phyloP scores from a whole-genome alignment of 495 filamentous ascomycete genomes.

The Bacidia gigantensis region DNA sequence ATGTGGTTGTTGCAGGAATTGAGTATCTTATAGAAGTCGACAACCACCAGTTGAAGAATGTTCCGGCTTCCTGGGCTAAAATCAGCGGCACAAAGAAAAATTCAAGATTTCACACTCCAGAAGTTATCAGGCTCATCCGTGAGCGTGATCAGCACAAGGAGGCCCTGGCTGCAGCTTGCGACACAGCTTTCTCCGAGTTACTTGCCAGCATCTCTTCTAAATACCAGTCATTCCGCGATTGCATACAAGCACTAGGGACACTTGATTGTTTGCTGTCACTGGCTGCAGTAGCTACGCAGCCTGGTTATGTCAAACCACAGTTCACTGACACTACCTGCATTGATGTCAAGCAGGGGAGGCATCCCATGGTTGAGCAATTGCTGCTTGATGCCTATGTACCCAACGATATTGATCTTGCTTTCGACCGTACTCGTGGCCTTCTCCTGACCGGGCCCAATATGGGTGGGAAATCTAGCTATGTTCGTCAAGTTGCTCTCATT shows the following conservation, averaged over 20 bases:
- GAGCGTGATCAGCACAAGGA: conserved; percentile 95
- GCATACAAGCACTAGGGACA: conserved; percentile 69
- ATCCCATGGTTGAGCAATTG: conserved; percentile 93
- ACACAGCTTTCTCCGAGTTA: conserved; percentile 61
- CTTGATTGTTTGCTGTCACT: conserved; percentile 86
- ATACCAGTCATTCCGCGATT: conserved; percentile 83
- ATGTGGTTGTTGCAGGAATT: conserved; percentile 72
- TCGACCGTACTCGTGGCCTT: conserved; percentile 53
- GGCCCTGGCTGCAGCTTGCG: conserved; percentile 79
- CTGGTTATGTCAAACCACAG: conserved; percentile 78
- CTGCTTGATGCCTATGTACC: conserved; percentile 82
- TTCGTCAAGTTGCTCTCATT: conserved; percentile 81
- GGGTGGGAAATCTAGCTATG: conserved; percentile 94
- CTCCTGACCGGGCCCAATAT: conserved; percentile 96
- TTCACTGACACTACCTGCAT: conserved; percentile 61
- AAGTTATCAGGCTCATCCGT: conserved; percentile 65
- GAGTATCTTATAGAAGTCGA: conserved; percentile 90
- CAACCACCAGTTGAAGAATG: conserved; percentile 63
- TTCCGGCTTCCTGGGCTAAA: conserved; percentile 89
- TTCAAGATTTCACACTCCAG: conserved; percentile 87
- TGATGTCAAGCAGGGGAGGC: conserved; percentile 60
- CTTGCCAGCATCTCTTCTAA: conserved; percentile 59
- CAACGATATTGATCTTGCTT: conserved; percentile 61
- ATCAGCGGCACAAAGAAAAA: conserved; percentile 87
- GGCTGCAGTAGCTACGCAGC: conserved; percentile 66